These are phyloP conservation scores for Acacia melanoxylon DNA, from an alignment of 306 rosid species.

Conservation along the genomic window DNA sequence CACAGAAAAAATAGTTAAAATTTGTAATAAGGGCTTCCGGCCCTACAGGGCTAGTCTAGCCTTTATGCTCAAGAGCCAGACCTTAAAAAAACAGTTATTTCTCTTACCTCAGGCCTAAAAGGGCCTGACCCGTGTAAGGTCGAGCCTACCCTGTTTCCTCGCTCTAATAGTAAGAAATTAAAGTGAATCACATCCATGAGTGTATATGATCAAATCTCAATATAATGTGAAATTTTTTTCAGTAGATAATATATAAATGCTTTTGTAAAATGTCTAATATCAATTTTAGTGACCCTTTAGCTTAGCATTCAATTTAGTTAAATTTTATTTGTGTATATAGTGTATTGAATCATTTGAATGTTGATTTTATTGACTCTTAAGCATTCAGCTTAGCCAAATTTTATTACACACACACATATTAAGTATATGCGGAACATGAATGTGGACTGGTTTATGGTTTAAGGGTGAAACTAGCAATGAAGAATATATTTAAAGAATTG, in stretches of 20 bases:
- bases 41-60: too few relatives aligned
- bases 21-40: too few relatives aligned
- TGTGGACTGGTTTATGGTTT: neutral
- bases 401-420: too few relatives aligned
- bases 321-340: too few relatives aligned
- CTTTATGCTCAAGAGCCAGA: too few relatives aligned
- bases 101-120: too few relatives aligned
- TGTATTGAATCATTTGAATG: too few relatives aligned
- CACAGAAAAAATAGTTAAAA: too few relatives aligned
- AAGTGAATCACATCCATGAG: neutral
- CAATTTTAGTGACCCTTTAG: neutral
- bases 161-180: neutral
- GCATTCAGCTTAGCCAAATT: too few relatives aligned
- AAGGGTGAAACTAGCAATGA: neutral
- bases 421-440: neutral
- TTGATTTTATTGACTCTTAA: neutral
- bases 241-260: neutral
- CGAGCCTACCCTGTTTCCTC: too few relatives aligned
- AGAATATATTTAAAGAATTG: neutral
- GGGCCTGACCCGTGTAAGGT: too few relatives aligned
- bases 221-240: neutral
- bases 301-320: neutral
- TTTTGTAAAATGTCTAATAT: neutral
- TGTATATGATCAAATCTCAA: neutral
- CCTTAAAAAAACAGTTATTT: too few relatives aligned